A percentile compares a stretch with the other conserved stretches of the same genome.
phyloP scores from a whole-genome alignment of 306 rosid species.

The Fragaria iinumae region DNA sequence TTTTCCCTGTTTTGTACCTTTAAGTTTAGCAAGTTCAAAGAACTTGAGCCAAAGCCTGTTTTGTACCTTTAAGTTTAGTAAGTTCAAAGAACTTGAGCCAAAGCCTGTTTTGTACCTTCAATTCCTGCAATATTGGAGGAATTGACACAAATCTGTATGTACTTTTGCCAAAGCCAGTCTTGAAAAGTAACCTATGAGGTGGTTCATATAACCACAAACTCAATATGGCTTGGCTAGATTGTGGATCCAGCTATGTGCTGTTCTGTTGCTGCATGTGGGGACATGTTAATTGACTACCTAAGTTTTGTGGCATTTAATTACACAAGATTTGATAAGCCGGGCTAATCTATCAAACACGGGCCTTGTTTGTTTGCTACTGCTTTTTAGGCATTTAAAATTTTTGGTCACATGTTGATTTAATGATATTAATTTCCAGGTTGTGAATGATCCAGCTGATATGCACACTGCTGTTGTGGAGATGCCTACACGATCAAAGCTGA shows the following conservation, averaged over 20 bases:
- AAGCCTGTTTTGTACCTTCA: too few species aligned
- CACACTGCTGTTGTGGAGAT: slow-evolving; percentile 95
- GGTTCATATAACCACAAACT: not conserved
- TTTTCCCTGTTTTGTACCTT: not conserved
- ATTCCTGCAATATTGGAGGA: not conserved
- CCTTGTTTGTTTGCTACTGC: not conserved
- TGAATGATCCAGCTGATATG: slow-evolving; percentile 80
- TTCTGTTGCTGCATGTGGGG: not conserved
- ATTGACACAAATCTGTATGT: not conserved
- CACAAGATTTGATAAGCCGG: not conserved
- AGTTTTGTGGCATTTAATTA: not conserved
- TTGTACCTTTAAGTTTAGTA: not conserved
- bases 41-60: not conserved
- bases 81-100: not conserved
- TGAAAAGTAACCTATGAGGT: not conserved
- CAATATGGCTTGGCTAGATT: not conserved
- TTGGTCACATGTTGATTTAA: slow-evolving; percentile 14
- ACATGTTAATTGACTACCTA: not conserved
- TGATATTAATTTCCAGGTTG: slow-evolving; percentile 59
- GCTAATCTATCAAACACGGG: not conserved
- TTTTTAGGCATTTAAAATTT: not conserved
- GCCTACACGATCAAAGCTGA: slow-evolving; percentile 94
- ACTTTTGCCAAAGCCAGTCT: not conserved
- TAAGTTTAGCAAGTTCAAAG: not conserved
- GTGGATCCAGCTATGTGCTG: not conserved